A percentile compares a stretch with the other conserved stretches of the same genome.
Evolutionary conservation across 2,329 filamentous ascomycete species (phyloP).

Genomic region (Colletotrichum ledebouriae): DNA sequence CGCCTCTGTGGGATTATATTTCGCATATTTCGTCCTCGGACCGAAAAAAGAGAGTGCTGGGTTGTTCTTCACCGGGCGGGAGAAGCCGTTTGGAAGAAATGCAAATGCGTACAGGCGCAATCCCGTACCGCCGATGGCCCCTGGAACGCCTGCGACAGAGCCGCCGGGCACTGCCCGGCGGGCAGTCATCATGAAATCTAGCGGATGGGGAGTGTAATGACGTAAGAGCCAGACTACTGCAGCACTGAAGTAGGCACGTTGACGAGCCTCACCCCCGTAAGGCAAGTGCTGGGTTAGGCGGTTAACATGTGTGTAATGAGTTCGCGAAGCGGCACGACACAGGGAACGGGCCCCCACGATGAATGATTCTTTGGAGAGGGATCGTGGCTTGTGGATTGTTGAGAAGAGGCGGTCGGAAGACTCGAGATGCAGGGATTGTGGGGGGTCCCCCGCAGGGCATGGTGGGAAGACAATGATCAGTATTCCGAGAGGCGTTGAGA

Average conservation of each 20-base stretch:
- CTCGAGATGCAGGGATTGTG: conserved; percentile 34
- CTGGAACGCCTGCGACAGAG: conserved; percentile 36
- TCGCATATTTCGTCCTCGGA: not conserved
- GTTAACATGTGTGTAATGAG: conserved; percentile 4
- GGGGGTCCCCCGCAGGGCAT: conserved; percentile 26
- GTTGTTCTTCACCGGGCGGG: conserved; percentile 22
- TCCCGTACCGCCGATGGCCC: conserved; percentile 30
- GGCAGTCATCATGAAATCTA: conserved; percentile 38
- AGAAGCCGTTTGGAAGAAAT: conserved; percentile 9
- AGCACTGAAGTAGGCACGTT: conserved; percentile 7
- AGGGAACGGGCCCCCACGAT: conserved; percentile 15
- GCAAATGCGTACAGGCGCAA: conserved; percentile 10
- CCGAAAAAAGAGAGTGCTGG: conserved; percentile 9
- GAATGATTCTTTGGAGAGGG: conserved; percentile 21
- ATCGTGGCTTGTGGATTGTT: conserved; percentile 30
- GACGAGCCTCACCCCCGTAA: conserved; percentile 13
- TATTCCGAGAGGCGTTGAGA: conserved; percentile 10
- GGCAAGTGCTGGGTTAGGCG: conserved; percentile 9
- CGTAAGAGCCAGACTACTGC: conserved; percentile 21
- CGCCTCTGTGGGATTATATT: not conserved
- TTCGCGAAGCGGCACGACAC: conserved; percentile 26
- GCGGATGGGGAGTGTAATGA: conserved; percentile 27
- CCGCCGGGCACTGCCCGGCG: conserved; percentile 31
- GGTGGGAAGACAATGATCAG: conserved; percentile 2
- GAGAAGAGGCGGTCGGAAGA: conserved; percentile 35